These are phyloP conservation scores for Blastocystis sp. DNA, from an alignment of 352 stramenopile species.

Conservation along the genomic window DNA sequence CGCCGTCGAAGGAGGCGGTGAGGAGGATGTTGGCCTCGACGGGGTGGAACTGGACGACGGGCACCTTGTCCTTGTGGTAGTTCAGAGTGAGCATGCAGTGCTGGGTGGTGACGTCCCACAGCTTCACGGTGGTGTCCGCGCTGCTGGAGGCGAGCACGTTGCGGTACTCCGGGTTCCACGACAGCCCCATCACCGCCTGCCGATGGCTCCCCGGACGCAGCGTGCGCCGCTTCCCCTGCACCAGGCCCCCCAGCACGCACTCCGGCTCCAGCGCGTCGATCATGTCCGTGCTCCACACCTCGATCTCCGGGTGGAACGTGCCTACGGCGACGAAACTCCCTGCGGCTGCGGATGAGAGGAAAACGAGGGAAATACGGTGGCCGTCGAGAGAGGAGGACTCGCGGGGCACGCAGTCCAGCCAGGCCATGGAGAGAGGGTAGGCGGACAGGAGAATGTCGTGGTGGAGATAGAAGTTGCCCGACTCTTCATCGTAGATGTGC, in stretches of 20 bases:
- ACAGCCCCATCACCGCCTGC: conserved; percentile 92
- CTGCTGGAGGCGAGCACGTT: conserved; percentile 94
- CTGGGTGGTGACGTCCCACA: conserved; percentile 84
- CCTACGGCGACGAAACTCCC: conserved; percentile 96
- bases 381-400: conserved; percentile 12
- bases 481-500: conserved; percentile 93
- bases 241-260: conserved; percentile 84
- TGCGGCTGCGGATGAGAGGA: background rate
- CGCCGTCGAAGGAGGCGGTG: conserved; percentile 84
- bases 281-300: conserved; percentile 99
- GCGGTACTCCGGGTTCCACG: conserved; percentile 84
- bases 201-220: conserved; percentile 87
- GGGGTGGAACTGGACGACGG: conserved; percentile 89
- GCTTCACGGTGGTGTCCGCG: conserved; percentile 93
- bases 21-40: conserved; percentile 85
- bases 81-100: conserved; percentile 86
- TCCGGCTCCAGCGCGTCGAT: conserved; percentile 93
- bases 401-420: conserved; percentile 80
- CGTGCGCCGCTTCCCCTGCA: conserved; percentile 67
- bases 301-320: conserved; percentile 97
- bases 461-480: conserved; percentile 94
- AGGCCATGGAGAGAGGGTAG: conserved; percentile 92
- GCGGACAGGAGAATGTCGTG: conserved; percentile 97
- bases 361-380: background rate
- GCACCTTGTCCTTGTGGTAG: conserved; percentile 97